A percentile compares a stretch with the other conserved stretches of the same genome.
Evolutionary conservation across 192 early-diverging fungal genomes (phyloP).

Genomic region (Dissophora globulifera): DNA sequence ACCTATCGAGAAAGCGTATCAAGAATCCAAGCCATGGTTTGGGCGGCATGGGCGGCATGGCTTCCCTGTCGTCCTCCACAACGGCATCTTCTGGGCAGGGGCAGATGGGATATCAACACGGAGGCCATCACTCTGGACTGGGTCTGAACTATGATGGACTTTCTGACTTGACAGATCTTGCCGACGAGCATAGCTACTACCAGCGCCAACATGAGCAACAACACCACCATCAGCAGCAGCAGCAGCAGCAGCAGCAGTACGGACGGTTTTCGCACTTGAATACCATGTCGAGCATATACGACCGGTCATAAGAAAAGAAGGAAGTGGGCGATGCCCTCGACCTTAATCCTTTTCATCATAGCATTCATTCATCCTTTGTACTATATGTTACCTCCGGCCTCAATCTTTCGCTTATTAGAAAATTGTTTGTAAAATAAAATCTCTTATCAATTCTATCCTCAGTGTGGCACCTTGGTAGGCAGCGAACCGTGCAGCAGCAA

Average conservation of each 20-base stretch:
- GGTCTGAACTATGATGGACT: constrained; percentile 30
- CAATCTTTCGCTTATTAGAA: no score
- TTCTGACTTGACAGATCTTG: constrained; percentile 11
- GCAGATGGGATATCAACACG: constrained; percentile 11
- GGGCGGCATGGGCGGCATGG: background rate
- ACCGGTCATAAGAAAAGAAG: constrained; percentile 15
- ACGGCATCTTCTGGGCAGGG: background rate
- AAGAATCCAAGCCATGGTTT: constrained; percentile 22
- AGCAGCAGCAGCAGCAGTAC: constrained; percentile 20
- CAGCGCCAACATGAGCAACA: constrained; percentile 24
- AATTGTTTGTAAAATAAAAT: no score
- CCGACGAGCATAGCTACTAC: constrained; percentile 11
- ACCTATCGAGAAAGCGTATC: constrained; percentile 43
- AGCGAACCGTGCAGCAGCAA: no score
- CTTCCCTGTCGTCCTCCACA: constrained; percentile 1
- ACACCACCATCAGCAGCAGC: constrained; percentile 26
- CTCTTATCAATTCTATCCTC: no score
- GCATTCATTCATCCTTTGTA: no score
- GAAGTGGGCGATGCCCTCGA: no score
- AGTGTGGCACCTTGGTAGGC: no score
- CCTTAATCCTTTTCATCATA: no score
- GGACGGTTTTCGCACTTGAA: constrained; percentile 17
- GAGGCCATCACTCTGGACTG: constrained; percentile 21
- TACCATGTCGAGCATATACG: constrained; percentile 23
- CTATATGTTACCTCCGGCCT: no score